Evolutionary conservation across 768 basidiomycete genomes (phyloP).

Genomic region (Leccinum disarticulatum): DNA sequence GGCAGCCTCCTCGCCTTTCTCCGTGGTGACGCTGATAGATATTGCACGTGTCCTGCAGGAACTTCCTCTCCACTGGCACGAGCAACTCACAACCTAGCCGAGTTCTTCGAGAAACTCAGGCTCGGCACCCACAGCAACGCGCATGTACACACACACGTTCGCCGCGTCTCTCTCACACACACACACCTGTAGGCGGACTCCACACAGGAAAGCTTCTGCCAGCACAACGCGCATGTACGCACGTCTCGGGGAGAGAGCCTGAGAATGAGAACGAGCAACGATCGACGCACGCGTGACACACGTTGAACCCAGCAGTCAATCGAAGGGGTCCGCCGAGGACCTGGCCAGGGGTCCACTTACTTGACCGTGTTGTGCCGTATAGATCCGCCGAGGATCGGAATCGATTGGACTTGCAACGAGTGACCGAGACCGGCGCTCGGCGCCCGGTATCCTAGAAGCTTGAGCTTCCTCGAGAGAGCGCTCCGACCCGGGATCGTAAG

Average conservation of each 20-base stretch:
- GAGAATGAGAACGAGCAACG: neutral
- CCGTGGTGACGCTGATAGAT: neutral
- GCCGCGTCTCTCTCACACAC: neutral
- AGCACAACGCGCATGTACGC: neutral
- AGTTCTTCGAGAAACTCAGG: neutral
- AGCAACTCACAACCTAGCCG: neutral
- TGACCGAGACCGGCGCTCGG: neutral
- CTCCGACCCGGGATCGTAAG: neutral
- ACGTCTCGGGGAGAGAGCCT: neutral
- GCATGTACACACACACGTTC: neutral
- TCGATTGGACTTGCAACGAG: neutral
- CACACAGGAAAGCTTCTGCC: neutral
- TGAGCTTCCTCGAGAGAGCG: neutral
- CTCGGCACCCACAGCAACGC: neutral
- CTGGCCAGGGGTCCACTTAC: neutral
- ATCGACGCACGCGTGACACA: neutral
- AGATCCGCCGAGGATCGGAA: neutral
- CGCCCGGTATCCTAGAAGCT: neutral
- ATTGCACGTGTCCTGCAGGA: neutral
- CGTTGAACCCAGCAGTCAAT: conserved; percentile 1
- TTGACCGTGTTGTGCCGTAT: neutral
- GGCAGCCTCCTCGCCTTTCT: neutral
- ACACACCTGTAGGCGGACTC: neutral
- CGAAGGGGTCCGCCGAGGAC: neutral
- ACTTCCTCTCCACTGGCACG: neutral